Evolutionary conservation across 345 rosid species (phyloP).

Genomic region (Aegle marmelos): DNA sequence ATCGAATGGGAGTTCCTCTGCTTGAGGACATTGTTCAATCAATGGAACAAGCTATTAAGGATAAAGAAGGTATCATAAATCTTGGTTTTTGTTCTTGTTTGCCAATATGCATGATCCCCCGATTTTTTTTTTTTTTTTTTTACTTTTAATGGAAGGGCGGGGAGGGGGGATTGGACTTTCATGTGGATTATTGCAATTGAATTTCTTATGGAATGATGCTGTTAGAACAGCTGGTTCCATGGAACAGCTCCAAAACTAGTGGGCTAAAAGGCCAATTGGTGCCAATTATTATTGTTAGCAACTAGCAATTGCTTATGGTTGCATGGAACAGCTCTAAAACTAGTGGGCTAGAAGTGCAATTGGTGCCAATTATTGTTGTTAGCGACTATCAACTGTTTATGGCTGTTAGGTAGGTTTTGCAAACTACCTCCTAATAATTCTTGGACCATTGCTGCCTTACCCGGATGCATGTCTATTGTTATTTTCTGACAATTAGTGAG

Average conservation of each 20-base stretch:
- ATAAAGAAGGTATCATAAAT: constrained; percentile 59
- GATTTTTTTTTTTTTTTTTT: neutral
- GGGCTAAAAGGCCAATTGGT: neutral
- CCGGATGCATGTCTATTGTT: neutral
- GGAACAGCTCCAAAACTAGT: neutral
- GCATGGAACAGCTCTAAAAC: neutral
- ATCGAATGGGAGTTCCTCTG: constrained; percentile 86
- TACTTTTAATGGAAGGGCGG: neutral
- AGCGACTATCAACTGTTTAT: neutral
- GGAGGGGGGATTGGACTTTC: neutral
- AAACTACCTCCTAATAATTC: neutral
- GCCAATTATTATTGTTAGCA: neutral
- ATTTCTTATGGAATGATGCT: neutral
- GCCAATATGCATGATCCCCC: neutral
- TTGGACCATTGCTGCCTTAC: neutral
- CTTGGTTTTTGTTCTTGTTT: neutral
- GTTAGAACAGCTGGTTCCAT: neutral
- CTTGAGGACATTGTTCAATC: constrained; percentile 80
- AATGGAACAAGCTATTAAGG: constrained; percentile 83
- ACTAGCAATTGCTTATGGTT: neutral
- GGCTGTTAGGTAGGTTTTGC: neutral
- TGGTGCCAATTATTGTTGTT: neutral
- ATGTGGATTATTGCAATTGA: neutral
- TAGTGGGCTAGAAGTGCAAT: neutral
- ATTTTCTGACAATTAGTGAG: neutral